A percentile compares a stretch with the other conserved stretches of the same genome.
phyloP scores from a whole-genome alignment of 306 rosid genomes.

The Prunus persica region DNA sequence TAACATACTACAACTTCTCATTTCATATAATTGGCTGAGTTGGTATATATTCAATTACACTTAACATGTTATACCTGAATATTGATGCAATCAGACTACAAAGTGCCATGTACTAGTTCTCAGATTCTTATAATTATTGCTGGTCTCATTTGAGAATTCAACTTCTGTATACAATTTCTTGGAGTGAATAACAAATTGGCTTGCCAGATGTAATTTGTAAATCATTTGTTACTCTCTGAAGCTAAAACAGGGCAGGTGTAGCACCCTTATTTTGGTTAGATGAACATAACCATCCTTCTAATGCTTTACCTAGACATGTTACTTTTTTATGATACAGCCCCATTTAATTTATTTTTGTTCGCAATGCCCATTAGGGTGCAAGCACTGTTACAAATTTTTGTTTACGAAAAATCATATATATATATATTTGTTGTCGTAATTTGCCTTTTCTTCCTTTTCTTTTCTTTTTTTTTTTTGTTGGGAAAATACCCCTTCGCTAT shows the following conservation, averaged over 20 bases:
- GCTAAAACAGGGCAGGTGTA: neutral
- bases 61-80: neutral
- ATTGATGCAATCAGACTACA: neutral
- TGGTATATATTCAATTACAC: neutral
- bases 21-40: neutral
- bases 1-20: conserved; percentile 2
- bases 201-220: neutral
- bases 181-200: neutral
- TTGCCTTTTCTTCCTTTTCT: too few relatives aligned
- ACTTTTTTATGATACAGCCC: neutral
- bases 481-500: neutral
- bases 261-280: neutral
- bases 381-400: neutral
- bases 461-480: neutral
- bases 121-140: neutral
- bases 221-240: neutral
- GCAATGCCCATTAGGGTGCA: neutral
- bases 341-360: too few relatives aligned
- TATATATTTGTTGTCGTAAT: too few relatives aligned
- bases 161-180: neutral
- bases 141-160: neutral
- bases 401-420: neutral
- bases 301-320: neutral
- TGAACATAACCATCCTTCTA: neutral
- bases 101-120: neutral